Conservation (phyloP, 2,329 filamentous ascomycete genomes). For the Bipolaris zeicola region DNA sequence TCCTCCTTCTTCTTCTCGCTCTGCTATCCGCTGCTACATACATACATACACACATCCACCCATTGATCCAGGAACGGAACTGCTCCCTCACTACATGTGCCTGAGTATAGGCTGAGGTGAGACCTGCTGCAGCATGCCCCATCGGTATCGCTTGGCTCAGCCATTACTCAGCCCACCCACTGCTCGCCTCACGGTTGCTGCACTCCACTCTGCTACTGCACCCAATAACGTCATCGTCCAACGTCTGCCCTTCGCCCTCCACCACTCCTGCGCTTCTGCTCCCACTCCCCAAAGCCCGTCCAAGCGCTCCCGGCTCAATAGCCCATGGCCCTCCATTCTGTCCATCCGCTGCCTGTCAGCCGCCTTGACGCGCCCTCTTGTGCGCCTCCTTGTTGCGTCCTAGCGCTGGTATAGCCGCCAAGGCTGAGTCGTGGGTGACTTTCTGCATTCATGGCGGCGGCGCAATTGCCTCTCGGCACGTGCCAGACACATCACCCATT, state of each 20-base stretch:
- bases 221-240: slow-evolving; percentile 9
- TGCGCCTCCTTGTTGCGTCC: slow-evolving; percentile 3
- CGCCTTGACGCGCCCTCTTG: background rate
- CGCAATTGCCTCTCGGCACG: slow-evolving; percentile 2
- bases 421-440: slow-evolving; percentile 1
- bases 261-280: background rate
- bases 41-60: background rate
- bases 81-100: background rate
- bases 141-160: background rate
- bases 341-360: background rate
- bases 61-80: background rate
- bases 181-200: slow-evolving; percentile 2
- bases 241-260: slow-evolving; percentile 1
- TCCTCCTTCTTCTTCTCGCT: background rate
- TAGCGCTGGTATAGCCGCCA: slow-evolving; percentile 10
- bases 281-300: background rate
- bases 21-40: background rate
- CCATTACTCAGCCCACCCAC: slow-evolving; percentile 7
- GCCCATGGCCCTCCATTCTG: background rate
- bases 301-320: background rate
- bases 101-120: slow-evolving; percentile 7
- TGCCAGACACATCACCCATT: background rate
- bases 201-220: slow-evolving; percentile 3
- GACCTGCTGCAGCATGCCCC: slow-evolving; percentile 8
- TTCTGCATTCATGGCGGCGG: background rate